These are phyloP conservation scores for Calonectria multiphialidica DNA, from an alignment of 2,329 filamentous ascomycete species.

Conservation along the genomic window DNA sequence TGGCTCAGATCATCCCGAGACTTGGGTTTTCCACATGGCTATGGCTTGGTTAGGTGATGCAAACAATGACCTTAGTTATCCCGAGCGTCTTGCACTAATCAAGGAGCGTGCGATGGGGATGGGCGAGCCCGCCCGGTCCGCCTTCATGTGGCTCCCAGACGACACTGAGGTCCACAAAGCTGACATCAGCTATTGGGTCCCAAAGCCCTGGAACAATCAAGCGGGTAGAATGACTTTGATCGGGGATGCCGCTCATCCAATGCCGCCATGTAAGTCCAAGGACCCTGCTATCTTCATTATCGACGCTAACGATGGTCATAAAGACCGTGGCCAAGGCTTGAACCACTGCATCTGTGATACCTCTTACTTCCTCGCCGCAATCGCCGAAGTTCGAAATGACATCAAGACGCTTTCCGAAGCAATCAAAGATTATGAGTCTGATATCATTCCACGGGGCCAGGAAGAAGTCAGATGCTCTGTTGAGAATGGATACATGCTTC, in stretches of 20 bases:
- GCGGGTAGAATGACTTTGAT: slow-evolving; percentile 34
- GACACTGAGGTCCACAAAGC: slow-evolving; percentile 39
- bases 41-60: slow-evolving; percentile 38
- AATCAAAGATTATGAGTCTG: slow-evolving; percentile 30
- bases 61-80: slow-evolving; percentile 29
- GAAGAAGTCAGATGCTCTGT: slow-evolving; percentile 40
- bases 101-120: slow-evolving; percentile 34
- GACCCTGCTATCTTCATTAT: too few species aligned
- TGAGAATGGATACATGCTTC: slow-evolving; percentile 38
- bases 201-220: slow-evolving; percentile 35
- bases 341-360: slow-evolving; percentile 38
- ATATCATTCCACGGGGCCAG: slow-evolving; percentile 36
- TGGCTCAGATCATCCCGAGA: slow-evolving; percentile 34
- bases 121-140: slow-evolving; percentile 34
- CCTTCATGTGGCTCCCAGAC: slow-evolving; percentile 37
- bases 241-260: slow-evolving; percentile 38
- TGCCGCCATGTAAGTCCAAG: slow-evolving; percentile 36
- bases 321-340: slow-evolving; percentile 38
- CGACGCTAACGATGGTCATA: not conserved
- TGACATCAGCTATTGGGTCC: slow-evolving; percentile 39
- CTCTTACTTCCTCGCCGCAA: slow-evolving; percentile 27
- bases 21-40: slow-evolving; percentile 41
- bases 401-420: slow-evolving; percentile 4
- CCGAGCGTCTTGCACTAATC: slow-evolving; percentile 35
- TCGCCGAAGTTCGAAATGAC: slow-evolving; percentile 9